Conservation (phyloP, 192 early-diverging fungal species). For the Spizellomyces punctatus region DNA sequence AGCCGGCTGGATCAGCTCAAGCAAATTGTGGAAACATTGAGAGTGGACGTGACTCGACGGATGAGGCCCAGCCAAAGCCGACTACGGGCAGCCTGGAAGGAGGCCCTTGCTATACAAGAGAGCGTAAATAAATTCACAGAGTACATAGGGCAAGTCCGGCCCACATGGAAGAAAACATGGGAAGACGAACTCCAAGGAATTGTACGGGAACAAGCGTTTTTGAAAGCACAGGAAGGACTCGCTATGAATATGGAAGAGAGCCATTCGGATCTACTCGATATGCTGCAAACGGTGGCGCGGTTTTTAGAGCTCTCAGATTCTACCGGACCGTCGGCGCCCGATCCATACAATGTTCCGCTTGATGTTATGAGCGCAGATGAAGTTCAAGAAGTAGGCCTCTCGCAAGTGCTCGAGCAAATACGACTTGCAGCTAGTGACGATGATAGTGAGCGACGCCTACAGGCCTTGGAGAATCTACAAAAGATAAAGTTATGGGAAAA, state of each 20-base stretch:
- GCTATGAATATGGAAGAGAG: slow-evolving; percentile 3
- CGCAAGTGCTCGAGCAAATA: slow-evolving; percentile 7
- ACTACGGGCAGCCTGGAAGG: neutral
- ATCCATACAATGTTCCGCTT: neutral
- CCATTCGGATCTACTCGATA: neutral
- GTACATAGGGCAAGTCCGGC: neutral
- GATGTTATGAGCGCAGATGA: slow-evolving; percentile 12
- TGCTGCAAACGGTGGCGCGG: slow-evolving; percentile 2
- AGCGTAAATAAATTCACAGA: neutral
- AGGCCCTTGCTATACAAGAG: neutral
- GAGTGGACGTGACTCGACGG: slow-evolving; percentile 7
- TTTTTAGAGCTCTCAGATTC: neutral
- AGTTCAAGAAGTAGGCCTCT: neutral
- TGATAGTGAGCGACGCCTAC: neutral
- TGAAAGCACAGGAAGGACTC: neutral
- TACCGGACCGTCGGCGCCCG: neutral
- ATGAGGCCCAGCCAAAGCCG: neutral
- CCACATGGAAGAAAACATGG: slow-evolving; percentile 25
- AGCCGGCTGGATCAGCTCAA: slow-evolving; percentile 5
- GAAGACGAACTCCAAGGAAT: slow-evolving; percentile 15
- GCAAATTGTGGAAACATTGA: slow-evolving; percentile 7
- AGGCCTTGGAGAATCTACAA: neutral
- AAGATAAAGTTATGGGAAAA: slow-evolving; percentile 11
- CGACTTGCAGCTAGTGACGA: neutral
- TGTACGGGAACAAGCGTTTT: slow-evolving; percentile 12